Percentiles rank a stretch among this genome's conserved stretches.
Evolutionary conservation across 768 basidiomycete genomes (phyloP).

Genomic region (Kwoniella botswanensis): DNA sequence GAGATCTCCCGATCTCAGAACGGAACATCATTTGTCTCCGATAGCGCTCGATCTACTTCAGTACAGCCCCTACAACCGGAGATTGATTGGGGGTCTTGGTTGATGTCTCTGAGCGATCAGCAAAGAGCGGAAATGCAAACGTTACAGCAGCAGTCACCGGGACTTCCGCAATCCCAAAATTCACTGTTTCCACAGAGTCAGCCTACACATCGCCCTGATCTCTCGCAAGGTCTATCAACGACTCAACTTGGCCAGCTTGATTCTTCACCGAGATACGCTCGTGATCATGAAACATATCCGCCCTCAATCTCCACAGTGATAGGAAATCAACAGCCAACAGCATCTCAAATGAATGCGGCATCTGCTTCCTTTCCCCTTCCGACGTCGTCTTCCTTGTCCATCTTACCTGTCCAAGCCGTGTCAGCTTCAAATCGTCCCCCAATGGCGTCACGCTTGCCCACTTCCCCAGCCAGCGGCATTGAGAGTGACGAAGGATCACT

Average conservation of each 20-base stretch:
- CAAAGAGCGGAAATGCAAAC: neutral
- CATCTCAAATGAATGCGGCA: no score
- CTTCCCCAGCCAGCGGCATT: neutral
- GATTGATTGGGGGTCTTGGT: slow-evolving; percentile 22
- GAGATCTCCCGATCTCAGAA: neutral
- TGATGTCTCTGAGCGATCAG: slow-evolving; percentile 10
- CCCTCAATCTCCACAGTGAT: no score
- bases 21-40: neutral
- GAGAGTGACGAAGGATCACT: slow-evolving; percentile 20
- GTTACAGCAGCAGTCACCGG: slow-evolving; percentile 43
- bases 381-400: neutral
- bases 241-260: no score
- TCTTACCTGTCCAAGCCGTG: neutral
- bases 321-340: no score
- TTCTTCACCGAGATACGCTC: no score
- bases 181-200: slow-evolving; percentile 71
- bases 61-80: neutral
- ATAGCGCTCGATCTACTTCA: neutral
- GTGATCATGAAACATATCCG: no score
- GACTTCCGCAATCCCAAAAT: slow-evolving; percentile 68
- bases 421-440: neutral
- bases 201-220: no score
- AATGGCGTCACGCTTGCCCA: neutral
- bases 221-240: no score
- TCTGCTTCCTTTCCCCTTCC: neutral